Evolutionary conservation across 1,284 basidiomycete species (phyloP), one percentile per base, ranked within the genome.

Genomic region (Leccinum holopus): DNA sequence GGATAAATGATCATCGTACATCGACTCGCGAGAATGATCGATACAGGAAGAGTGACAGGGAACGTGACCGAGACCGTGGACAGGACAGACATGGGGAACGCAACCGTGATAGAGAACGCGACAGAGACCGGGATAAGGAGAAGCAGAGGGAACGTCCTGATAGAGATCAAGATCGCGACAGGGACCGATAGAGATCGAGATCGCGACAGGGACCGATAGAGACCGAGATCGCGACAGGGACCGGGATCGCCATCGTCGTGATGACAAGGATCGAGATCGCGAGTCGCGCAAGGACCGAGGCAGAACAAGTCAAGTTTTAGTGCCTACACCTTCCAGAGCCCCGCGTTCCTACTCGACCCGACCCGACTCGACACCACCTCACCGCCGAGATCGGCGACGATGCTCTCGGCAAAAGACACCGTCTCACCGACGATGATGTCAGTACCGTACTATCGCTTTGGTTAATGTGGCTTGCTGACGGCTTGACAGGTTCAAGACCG

Each of bases 341-440:
- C 28, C 81, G 85, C 53, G 74, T 84, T 55, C 84, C 86, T 16
- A 80, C 80, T 63, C 80, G 87, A 60, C 84, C 86, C 47, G 89
- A 90, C 65, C 72, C 79, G 35, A 73, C 80, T 18, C 79, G 87
- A 63, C 85, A 87, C 71, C 80, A 86, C 11, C 79, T 61, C 16
- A 77, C 76, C 61, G 64, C 75, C 16, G 79, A 75, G 49, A 72
- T 72, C 41, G 72, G 71, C 35, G 90, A 84, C 49, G 82, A 90
- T 55, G 79, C 77, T 6, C 80, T 88, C 37, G 88, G 88, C 51
- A 92, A 91, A 75, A 81, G 90, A 69, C 80, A 87, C 65, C 79
- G 90, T 64, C 77, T 81, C 28, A 71, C 80, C 1, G 90, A 92
- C 63, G 89, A 74, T 10, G 73, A 91, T 68, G 90, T 90, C 72